phyloP scores from a whole-genome alignment of 768 basidiomycete species.

The Trametes cingulata region DNA sequence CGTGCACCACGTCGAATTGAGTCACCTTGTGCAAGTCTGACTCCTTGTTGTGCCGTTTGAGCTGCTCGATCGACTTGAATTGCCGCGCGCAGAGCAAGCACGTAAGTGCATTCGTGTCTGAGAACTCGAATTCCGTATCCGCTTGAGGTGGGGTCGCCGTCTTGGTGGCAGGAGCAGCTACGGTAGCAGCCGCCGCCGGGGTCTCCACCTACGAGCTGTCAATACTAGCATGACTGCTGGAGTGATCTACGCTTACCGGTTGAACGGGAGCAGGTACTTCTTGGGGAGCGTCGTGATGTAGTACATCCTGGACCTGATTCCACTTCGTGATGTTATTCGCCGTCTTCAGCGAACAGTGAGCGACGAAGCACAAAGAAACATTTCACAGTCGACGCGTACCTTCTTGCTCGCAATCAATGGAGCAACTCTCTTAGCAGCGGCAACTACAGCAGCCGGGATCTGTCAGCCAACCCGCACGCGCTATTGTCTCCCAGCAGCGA shows the following conservation, averaged over 20 bases:
- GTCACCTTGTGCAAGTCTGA: slow-evolving; percentile 93
- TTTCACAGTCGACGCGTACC: slow-evolving; percentile 40
- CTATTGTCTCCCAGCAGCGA: slow-evolving; percentile 17
- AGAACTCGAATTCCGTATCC: slow-evolving; percentile 78
- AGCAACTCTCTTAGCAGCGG: slow-evolving; percentile 68
- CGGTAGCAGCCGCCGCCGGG: slow-evolving; percentile 22
- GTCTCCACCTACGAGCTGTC: slow-evolving; percentile 4
- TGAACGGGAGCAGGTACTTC: slow-evolving; percentile 3
- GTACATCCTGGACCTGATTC: slow-evolving; percentile 93
- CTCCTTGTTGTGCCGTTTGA: slow-evolving; percentile 88
- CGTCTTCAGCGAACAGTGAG: slow-evolving; percentile 49
- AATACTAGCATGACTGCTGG: not conserved
- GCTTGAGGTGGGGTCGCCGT: slow-evolving; percentile 41
- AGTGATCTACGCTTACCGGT: slow-evolving; percentile 6
- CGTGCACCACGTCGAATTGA: not conserved
- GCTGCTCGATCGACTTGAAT: slow-evolving; percentile 84
- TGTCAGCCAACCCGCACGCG: slow-evolving; percentile 19
- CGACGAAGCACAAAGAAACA: not conserved
- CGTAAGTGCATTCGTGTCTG: slow-evolving; percentile 70
- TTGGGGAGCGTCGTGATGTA: slow-evolving; percentile 39
- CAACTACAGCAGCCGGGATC: slow-evolving; percentile 37
- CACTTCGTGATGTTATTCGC: slow-evolving; percentile 93
- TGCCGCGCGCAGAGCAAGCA: slow-evolving; percentile 92
- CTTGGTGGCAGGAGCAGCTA: slow-evolving; percentile 22
- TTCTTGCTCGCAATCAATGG: slow-evolving; percentile 86